Base-by-base conservation (phyloP, 768 basidiomycete species). In the Punctularia strigosozonata region DNA sequence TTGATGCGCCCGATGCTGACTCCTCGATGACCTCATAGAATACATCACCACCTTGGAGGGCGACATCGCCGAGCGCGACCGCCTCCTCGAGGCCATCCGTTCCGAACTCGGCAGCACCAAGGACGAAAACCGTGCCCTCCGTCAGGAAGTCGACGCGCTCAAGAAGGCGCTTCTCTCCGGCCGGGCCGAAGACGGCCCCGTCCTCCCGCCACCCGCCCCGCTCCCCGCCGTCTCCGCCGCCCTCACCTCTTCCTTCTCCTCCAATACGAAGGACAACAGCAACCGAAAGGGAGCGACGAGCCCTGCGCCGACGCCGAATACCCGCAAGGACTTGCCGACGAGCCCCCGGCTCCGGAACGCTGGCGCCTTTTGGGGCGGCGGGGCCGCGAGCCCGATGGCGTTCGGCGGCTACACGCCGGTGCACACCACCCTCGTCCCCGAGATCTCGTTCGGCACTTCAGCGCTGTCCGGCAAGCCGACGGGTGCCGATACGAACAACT, bases 21-120 rank as follows among this genome's bases (percentile, higher is more conserved):
- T 25, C 24, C 18, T 18, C 39, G n/a, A n/a, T n/a, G 2, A 36
- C 22, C 20, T 39, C 3, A n/a, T 56, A 90, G 88, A 97, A 57
- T 97, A 99, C 57, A 95, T 98, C 44, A 73, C 81, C 6, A 90
- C 88, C 0, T 79, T 99, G 38, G 95, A 99, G 55, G 79, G 77
- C 40, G 88, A 94, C 56, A 87, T 98, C 51, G 82, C 84, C 12
- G 88, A 92, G 54, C 77, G 94, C 20, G 94, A 99, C 63, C 69
- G 75, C 15, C 73, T 98, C 44, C 81, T 99, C 46, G 83, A 86
- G 45, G 81, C 82, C 23, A 87, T 92, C 57, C 77, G 84, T 37
- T 64, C 75, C 12, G 88, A 97, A 54, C 74, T 95, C 15, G 84
- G 84, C 25, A 73, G 73, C 1, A 78, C 77, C 18, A 73, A 74